phyloP scores from a whole-genome alignment of 2,329 filamentous ascomycete species.

The Aspergillus viridinutans region DNA sequence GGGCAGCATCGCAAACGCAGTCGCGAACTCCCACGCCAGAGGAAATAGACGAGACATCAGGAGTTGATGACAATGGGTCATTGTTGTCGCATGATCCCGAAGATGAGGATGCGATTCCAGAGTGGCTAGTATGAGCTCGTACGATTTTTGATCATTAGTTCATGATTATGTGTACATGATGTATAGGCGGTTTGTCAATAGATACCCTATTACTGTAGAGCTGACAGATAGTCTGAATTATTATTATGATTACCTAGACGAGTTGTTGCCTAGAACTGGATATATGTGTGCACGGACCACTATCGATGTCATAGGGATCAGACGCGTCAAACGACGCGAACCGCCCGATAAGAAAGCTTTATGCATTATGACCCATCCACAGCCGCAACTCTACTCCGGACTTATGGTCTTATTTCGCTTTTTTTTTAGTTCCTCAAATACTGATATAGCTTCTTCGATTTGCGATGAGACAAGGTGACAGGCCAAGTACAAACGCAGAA shows the following conservation, averaged over 20 bases:
- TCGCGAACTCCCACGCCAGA: conserved; percentile 11
- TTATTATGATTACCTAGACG: no score
- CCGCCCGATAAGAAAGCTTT: conserved; percentile 1
- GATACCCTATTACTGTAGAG: neutral
- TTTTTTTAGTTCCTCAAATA: neutral
- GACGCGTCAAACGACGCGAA: conserved; percentile 1
- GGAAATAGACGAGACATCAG: conserved; percentile 20
- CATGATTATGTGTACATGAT: neutral
- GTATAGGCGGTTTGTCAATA: neutral
- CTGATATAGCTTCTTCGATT: conserved; percentile 2
- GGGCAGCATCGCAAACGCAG: conserved; percentile 11
- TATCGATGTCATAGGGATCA: neutral
- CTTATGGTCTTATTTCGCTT: neutral
- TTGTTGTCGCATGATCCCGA: conserved; percentile 60
- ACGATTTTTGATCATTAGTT: neutral
- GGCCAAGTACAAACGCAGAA: conserved; percentile 10
- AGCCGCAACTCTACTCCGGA: conserved; percentile 10
- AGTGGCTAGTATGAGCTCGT: conserved; percentile 52
- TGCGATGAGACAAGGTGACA: conserved; percentile 28
- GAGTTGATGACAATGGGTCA: conserved; percentile 46
- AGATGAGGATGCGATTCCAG: conserved; percentile 62
- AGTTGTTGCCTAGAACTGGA: neutral
- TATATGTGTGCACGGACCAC: conserved; percentile 1
- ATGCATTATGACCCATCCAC: neutral
- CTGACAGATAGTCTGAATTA: neutral